Evolutionary conservation across 352 stramenopile species (phyloP), one percentile per base, ranked within the genome.

Genomic region (Globisporangium camurandrum): DNA sequence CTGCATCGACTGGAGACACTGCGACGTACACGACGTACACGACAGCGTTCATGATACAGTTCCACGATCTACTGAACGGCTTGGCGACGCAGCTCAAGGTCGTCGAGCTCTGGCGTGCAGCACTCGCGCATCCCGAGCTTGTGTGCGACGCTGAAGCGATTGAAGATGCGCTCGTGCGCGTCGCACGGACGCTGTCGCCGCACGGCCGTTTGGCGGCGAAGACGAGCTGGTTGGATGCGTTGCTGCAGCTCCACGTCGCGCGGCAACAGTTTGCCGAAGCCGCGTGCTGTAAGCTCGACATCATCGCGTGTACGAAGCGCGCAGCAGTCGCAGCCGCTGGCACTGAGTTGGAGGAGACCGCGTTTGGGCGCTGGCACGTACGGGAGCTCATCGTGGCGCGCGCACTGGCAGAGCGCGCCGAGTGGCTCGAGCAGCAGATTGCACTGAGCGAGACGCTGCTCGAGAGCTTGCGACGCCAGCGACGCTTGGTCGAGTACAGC

Each of bases 181-280:
- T 88, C 11, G 51, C 75, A 10, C 53, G 73, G 11, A 67, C 71
- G 14, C 72, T 91, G n/a, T 86, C 76, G 1, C 46, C 61, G 0
- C 60, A 72, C 36, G 84, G 71, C 66, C 61, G 87, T 2, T 26
- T 82, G 24, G 57, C 75, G 0, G 70, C 84, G n/a, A 86, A 87
- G 40, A 59, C 64, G 10, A 51, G 66, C 19, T 88, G 78, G 72
- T 51, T 88, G 30, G 64, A 83, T 47, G 75, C 76, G 3, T 46
- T 91, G 22, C 42, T 82, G 11, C 61, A 66, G 49, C 65, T 87
- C 20, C 80, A 91, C 31, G 39, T 71, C 0, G 31, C 53, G 23
- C 57, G 69, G 17, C 51, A 66, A 0, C 58, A 67, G 19, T 84
- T 71, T 43, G 72, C 70, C 3, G 76, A 91, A 49, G 76, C 76